Evolutionary conservation across 495 filamentous ascomycete genomes (phyloP), one percentile per base, ranked within the genome.

Genomic region (Penicillium egyptiacum): DNA sequence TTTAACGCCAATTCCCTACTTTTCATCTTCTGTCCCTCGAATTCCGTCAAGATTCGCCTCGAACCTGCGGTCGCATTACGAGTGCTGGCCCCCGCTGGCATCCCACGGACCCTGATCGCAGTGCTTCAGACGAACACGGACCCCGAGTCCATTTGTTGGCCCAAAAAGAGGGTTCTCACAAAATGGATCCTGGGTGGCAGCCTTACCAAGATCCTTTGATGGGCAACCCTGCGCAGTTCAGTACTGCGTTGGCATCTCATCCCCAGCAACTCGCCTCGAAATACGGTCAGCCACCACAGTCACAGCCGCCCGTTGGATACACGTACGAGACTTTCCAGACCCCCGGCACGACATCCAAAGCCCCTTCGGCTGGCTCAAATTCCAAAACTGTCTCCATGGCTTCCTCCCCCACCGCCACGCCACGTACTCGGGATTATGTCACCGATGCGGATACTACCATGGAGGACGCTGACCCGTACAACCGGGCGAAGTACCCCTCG

Each of bases 401-500:
- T 39, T 80, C 83, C 31, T 89, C 88, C 56, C 87, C 88, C 26
- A 72, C 82, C 52, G 79, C 81, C 50, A 85, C 83, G 63, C 83
- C 86, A 69, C 87, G 85, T 69, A 73, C 77, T 65, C 85, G 87
- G 73, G 86, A 89, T 77, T 81, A 81, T 73, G 71, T 75, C 64
- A 75, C 77, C 50, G 93, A 92, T 70, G 83, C 84, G 56, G 92
- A 97, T 78, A 86, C 94, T 56, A 80, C 86, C 42, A 97, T 97
- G 92, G 89, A 94, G 69, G 92, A 96, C 68, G 90, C 89, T 37
- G 91, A 96, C 69, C 84, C 87, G 40, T 95, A 92, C 77, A 87
- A 87, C 71, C 80, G 83, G 66, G 81, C 86, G 60, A 93, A 92
- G 70, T 94, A 95, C 67, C 83, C 79, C 26, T 70, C 90, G 45